These are phyloP conservation scores for Sugiyamaella pinicola DNA, from an alignment of 1,139 yeast species.

Conservation along the genomic window DNA sequence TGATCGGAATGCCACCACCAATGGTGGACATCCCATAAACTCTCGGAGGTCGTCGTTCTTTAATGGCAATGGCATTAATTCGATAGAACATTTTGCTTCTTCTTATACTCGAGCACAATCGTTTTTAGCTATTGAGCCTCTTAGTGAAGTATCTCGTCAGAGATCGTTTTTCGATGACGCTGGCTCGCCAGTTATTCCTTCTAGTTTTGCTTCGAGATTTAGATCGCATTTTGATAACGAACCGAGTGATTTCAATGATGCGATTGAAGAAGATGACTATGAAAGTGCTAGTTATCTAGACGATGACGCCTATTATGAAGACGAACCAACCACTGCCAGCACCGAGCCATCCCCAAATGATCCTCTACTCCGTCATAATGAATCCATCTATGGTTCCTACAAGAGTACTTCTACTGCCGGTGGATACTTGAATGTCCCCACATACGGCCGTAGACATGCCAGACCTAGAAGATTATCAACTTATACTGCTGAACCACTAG, in stretches of 20 bases:
- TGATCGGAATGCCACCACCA: not conserved
- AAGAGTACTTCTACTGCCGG: slow-evolving; percentile 20
- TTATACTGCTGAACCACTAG: slow-evolving; percentile 27
- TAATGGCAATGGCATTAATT: slow-evolving; percentile 47
- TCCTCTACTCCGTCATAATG: slow-evolving; percentile 17
- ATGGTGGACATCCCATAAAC: not conserved
- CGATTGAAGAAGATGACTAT: slow-evolving; percentile 21
- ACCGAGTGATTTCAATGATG: slow-evolving; percentile 27
- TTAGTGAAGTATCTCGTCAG: slow-evolving; percentile 43
- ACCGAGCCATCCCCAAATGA: slow-evolving; percentile 16
- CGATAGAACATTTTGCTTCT: slow-evolving; percentile 75
- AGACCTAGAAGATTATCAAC: slow-evolving; percentile 22
- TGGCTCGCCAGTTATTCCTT: slow-evolving; percentile 23
- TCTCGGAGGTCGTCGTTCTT: slow-evolving; percentile 14
- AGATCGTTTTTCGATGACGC: slow-evolving; percentile 52
- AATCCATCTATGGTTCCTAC: slow-evolving; percentile 18
- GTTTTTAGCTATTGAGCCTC: slow-evolving; percentile 57
- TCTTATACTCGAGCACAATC: slow-evolving; percentile 80
- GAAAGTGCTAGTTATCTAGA: slow-evolving; percentile 21
- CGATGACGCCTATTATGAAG: slow-evolving; percentile 19
- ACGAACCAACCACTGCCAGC: slow-evolving; percentile 19
- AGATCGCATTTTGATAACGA: slow-evolving; percentile 7
- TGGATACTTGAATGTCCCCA: slow-evolving; percentile 12
- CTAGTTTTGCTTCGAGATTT: slow-evolving; percentile 20
- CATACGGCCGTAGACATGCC: slow-evolving; percentile 10